Conservation (phyloP, 768 basidiomycete species). For the Leccinum sublutescens region DNA sequence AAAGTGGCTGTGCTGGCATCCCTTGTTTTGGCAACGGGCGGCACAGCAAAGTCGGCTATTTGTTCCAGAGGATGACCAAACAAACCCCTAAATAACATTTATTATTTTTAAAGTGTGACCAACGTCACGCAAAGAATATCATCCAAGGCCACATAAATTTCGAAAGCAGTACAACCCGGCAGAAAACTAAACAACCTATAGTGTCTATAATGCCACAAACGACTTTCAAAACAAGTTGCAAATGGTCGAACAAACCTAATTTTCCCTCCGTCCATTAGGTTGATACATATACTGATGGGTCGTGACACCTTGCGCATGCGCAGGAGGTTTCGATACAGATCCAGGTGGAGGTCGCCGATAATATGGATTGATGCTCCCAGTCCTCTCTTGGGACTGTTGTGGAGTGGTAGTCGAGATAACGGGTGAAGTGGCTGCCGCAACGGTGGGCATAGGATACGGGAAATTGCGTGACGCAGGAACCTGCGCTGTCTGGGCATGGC, state of each 20-base stretch:
- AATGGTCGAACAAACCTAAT: slow-evolving; percentile 10
- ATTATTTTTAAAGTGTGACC: slow-evolving; percentile 15
- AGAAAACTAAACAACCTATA: slow-evolving; percentile 3
- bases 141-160: slow-evolving; percentile 17
- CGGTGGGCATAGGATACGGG: slow-evolving; percentile 75
- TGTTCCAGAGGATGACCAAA: slow-evolving; percentile 29
- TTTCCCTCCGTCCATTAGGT: slow-evolving; percentile 39
- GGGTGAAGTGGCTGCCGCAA: slow-evolving; percentile 60
- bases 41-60: slow-evolving; percentile 13
- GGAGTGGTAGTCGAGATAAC: slow-evolving; percentile 43
- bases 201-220: slow-evolving; percentile 3
- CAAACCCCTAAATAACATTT: slow-evolving; percentile 7
- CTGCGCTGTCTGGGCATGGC: slow-evolving; percentile 31
- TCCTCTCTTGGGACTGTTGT: slow-evolving; percentile 38
- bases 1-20: slow-evolving; percentile 26
- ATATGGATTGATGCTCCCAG: slow-evolving; percentile 42
- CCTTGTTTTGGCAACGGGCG: slow-evolving; percentile 16
- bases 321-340: slow-evolving; percentile 23
- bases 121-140: slow-evolving; percentile 15
- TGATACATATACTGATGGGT: slow-evolving; percentile 48
- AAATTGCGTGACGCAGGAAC: slow-evolving; percentile 30
- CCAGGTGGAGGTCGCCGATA: slow-evolving; percentile 47
- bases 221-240: slow-evolving; percentile 9
- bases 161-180: slow-evolving; percentile 7
- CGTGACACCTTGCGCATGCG: slow-evolving; percentile 27